Evolutionary conservation across 305 asterid species (phyloP), one percentile per base, ranked within the genome.

Genomic region (Fraxinus sp.): DNA sequence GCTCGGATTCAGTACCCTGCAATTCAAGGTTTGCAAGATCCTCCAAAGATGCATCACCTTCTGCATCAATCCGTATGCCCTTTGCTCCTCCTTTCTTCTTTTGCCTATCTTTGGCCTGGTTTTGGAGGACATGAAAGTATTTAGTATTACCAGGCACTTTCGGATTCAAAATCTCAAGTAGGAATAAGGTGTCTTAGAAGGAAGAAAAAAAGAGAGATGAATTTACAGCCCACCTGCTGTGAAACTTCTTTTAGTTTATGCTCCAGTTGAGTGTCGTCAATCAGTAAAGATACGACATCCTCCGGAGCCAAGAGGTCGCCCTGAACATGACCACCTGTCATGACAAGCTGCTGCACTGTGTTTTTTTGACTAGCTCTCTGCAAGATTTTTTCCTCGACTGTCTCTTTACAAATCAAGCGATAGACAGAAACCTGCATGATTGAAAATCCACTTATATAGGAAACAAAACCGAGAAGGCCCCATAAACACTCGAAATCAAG

Each of bases 321-420:
- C 90, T 96, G 99, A 79, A 96, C 97, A 82, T 96, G 99, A 77
- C 98, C 98, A 7, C 98, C 99, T 0, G 98, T 96, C 99, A 96
- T 96, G 84, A 96, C 99, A 84, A 96, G 98, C 90, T 96, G 97
- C 90, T 96, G 99, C 37, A 96, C 99, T 0, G 97, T 94, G 89
- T 85, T 96, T 79, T 96, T 96, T 92, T 96, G 99, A 86, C 94
- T 93, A 36, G 99, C 99, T 87, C 98, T 92, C 90, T 90, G 96
- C 88, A 96, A 86, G 84, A 96, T 96, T 75, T 96, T 96, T 86
- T 96, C 99, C 88, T 96, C 99, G 9, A 96, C 97, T 0, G 99
- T 94, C 89, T 94, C 98, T 85, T 94, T 94, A 81, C 99, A 94
- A 79, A 96, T 93, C 79, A 96, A 81, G 33, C 99, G 96, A 87